Base-by-base conservation (phyloP, 495 filamentous ascomycete genomes). In the Darksidea phi region DNA sequence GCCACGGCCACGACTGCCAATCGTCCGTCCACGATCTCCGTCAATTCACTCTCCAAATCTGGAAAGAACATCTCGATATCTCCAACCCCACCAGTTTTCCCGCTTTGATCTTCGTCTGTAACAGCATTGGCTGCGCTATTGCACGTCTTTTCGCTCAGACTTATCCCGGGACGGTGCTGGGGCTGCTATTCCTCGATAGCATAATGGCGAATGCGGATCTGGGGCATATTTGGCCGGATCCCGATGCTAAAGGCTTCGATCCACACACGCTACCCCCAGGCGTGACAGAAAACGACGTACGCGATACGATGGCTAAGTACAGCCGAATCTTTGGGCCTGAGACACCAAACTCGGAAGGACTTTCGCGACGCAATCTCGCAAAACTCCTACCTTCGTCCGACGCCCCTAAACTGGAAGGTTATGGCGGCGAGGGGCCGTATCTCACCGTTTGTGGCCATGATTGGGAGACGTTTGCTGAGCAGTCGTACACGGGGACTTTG, bases 381-480 rank as follows among this genome's bases (percentile, higher is more conserved):
- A 48, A 62, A 12, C 61, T 86, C n/a, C 68, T 88, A 0, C 84
- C 85, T 0, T 52, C 69, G 4, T 70, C 80, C 1, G 76, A 82
- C 58, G 54, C 48, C 4, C 84, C 85, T 1, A 45, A 37, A 15
- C 70, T 86, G n/a, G 57, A 74, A 8, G 80, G 77, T 5, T 54
- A 65, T 0, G 69, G 54, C 0, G 76, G 72, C 0, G 66, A 54
- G 18, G 68, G 72, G 0, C 80, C 82, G 3, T 74, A 68, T 50
- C 59, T 86, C 46, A 81, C 74, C 4, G 81, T 87, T 1, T 78
- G 86, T 1, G 84, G 83, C 0, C 84, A 87, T 70, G 85, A 86
- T 57, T 79, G 78, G 68, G 78, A 81, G 8, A 68, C 70, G 7
- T 87, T 88, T 68, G 82, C 79, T 0, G 69, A 79, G 28, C 78